Evolutionary conservation across 2,329 filamentous ascomycete genomes (phyloP).

Genomic region (Teratosphaeria zuluensis): DNA sequence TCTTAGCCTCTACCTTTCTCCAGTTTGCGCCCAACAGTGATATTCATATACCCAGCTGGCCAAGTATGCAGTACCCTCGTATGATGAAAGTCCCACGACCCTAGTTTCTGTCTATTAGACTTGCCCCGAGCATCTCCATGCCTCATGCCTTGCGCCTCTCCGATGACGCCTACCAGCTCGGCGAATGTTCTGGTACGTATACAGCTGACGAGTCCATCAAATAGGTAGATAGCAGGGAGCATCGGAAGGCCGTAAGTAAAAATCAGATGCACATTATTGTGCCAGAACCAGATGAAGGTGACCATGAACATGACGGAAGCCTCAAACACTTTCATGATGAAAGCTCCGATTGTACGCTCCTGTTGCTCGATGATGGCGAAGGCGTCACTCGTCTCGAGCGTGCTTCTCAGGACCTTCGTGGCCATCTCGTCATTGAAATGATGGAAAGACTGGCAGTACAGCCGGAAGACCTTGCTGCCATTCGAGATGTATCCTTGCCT

Average conservation of each 20-base stretch:
- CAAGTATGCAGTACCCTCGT: constrained; percentile 37
- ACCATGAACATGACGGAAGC: constrained; percentile 43
- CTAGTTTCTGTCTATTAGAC: not conserved
- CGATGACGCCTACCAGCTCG: constrained; percentile 54
- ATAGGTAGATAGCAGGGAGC: constrained; percentile 56
- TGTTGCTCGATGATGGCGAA: constrained; percentile 70
- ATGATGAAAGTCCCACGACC: constrained; percentile 34
- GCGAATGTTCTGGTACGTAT: constrained; percentile 56
- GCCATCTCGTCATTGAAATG: constrained; percentile 62
- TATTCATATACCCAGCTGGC: constrained; percentile 40
- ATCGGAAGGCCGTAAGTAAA: constrained; percentile 59
- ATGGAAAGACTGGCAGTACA: constrained; percentile 69
- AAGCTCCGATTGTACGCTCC: constrained; percentile 38
- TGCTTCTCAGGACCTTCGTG: constrained; percentile 51
- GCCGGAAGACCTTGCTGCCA: constrained; percentile 45
- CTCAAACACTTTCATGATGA: constrained; percentile 26
- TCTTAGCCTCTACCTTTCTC: not conserved
- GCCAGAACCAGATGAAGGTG: constrained; percentile 44
- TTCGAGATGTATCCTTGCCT: constrained; percentile 5
- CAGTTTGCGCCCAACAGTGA: constrained; percentile 29
- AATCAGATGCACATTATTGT: constrained; percentile 47
- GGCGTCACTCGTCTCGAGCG: constrained; percentile 54
- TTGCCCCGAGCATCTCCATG: constrained; percentile 6
- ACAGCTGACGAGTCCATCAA: constrained; percentile 60
- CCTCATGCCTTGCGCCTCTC: constrained; percentile 32